phyloP scores from a whole-genome alignment of 805 yeast genomes.

The Ogataea degrootiae region DNA sequence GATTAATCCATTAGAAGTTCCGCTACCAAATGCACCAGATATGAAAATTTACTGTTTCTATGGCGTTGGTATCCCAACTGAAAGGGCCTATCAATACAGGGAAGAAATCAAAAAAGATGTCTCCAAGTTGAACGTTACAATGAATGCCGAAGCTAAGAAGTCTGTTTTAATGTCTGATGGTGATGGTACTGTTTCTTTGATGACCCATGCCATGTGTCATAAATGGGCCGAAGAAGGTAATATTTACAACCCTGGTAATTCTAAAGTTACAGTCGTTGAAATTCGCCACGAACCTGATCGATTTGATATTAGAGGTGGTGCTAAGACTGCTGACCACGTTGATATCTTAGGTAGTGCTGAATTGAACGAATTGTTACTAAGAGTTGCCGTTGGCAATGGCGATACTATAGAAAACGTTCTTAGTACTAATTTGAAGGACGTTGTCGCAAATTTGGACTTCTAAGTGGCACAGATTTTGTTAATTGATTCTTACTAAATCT shows the following conservation, averaged over 20 bases:
- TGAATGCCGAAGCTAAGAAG: conserved; percentile 57
- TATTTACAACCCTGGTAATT: conserved; percentile 74
- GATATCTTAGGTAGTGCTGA: conserved; percentile 93
- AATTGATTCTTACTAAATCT: no score
- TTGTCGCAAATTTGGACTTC: conserved; percentile 55
- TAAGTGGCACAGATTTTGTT: conserved; percentile 1
- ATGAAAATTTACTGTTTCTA: conserved; percentile 85
- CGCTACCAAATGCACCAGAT: conserved; percentile 91
- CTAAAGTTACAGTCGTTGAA: conserved; percentile 77
- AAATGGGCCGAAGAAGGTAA: conserved; percentile 36
- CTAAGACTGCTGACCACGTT: conserved; percentile 96
- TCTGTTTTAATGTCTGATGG: conserved; percentile 87
- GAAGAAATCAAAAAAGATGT: conserved; percentile 54
- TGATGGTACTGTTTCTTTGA: conserved; percentile 88
- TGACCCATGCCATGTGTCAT: conserved; percentile 88
- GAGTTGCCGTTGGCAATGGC: conserved; percentile 80
- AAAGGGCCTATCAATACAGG: conserved; percentile 82
- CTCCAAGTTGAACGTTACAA: conserved; percentile 60
- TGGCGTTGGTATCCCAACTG: conserved; percentile 97
- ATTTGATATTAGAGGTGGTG: conserved; percentile 95
- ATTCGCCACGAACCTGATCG: conserved; percentile 90
- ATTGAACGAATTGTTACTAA: conserved; percentile 77
- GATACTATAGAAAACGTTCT: conserved; percentile 56
- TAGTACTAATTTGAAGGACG: conserved; percentile 55
- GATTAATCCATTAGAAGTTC: conserved; percentile 92